Conservation (phyloP, 352 stramenopile species). For the Pythium periplocum region DNA sequence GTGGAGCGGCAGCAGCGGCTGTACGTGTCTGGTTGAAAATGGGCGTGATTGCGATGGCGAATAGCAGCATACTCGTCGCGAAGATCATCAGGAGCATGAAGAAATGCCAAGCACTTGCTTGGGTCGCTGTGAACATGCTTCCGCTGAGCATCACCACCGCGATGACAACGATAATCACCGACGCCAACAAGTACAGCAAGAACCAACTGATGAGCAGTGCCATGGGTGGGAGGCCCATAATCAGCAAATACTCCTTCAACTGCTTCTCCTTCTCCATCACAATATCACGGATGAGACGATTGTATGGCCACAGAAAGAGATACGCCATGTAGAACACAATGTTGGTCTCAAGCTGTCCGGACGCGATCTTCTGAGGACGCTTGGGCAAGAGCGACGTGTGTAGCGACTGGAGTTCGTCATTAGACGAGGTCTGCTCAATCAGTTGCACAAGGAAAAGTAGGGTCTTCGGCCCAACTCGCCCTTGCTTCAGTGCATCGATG, state of each 20-base stretch:
- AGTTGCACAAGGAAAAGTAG: constrained; percentile 38
- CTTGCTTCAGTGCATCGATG: constrained; percentile 21
- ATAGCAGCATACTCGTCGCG: constrained; percentile 55
- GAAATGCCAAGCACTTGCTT: constrained; percentile 40
- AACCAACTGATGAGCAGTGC: constrained; percentile 75
- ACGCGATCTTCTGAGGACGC: constrained; percentile 33
- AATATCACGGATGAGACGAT: constrained; percentile 76
- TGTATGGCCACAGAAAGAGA: constrained; percentile 85
- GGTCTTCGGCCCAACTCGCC: constrained; percentile 21
- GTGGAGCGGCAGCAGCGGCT: constrained; percentile 45
- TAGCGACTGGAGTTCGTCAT: constrained; percentile 39
- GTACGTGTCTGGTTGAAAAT: constrained; percentile 74
- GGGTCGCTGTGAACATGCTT: constrained; percentile 53
- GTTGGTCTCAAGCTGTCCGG: constrained; percentile 44
- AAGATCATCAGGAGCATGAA: constrained; percentile 59
- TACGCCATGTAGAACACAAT: constrained; percentile 76
- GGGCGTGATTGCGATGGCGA: constrained; percentile 64
- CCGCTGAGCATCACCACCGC: constrained; percentile 49
- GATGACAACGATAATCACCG: constrained; percentile 37
- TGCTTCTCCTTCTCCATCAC: constrained; percentile 89
- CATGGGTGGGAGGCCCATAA: constrained; percentile 81
- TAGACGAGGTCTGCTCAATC: constrained; percentile 15
- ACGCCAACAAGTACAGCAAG: constrained; percentile 71
- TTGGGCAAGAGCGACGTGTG: constrained; percentile 30
- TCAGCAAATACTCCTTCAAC: constrained; percentile 87